Conservation (phyloP, 306 rosid species). For the Castanea crenata region DNA sequence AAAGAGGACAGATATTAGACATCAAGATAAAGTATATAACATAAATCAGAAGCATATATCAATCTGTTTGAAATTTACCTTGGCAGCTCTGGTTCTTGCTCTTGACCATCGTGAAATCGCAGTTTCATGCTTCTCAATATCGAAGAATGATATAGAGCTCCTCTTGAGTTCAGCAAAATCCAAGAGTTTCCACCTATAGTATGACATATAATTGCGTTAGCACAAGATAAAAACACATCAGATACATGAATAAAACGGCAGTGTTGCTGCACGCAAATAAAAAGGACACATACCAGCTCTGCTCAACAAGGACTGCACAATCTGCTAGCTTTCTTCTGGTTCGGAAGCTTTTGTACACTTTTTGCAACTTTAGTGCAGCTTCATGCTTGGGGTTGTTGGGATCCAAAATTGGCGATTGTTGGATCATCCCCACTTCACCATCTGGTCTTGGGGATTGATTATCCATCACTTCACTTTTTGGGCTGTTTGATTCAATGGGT, state of each 20-base stretch:
- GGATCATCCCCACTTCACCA: constrained; percentile 30
- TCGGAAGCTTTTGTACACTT: constrained; percentile 97
- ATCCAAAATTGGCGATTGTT: constrained; percentile 43
- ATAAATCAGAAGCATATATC: background rate
- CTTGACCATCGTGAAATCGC: constrained; percentile 98
- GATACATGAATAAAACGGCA: background rate
- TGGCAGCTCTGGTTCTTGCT: constrained; percentile 97
- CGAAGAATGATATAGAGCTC: constrained; percentile 92
- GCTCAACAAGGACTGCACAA: constrained; percentile 98
- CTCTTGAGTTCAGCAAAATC: constrained; percentile 95
- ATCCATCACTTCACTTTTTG: constrained; percentile 43
- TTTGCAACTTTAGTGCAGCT: constrained; percentile 93
- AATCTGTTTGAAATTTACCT: constrained; percentile 46
- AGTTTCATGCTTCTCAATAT: constrained; percentile 90
- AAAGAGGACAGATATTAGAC: constrained; percentile 12
- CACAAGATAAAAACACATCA: constrained; percentile 21
- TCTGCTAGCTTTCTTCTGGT: constrained; percentile 96
- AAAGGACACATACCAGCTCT: constrained; percentile 76
- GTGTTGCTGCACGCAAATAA: background rate
- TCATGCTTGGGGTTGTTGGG: constrained; percentile 67
- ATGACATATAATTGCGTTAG: constrained; percentile 18
- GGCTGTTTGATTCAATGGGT: constrained; percentile 17
- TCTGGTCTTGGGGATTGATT: constrained; percentile 38
- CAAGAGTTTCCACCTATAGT: constrained; percentile 90
- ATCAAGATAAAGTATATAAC: constrained; percentile 1